phyloP scores from a whole-genome alignment of 352 stramenopile genomes.

The Pythium oligandrum region DNA sequence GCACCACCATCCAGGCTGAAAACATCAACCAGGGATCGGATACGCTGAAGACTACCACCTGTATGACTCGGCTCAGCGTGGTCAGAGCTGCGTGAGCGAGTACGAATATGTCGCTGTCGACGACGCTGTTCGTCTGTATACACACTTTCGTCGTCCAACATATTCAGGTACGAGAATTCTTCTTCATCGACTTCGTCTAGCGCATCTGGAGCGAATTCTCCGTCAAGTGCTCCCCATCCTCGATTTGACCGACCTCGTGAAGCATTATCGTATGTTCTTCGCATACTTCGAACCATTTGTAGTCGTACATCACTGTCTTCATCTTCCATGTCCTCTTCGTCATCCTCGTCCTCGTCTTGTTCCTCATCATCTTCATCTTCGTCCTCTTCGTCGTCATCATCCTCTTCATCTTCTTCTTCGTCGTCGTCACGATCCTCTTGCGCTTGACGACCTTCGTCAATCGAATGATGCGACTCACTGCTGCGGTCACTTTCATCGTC shows the following conservation, averaged over 20 bases:
- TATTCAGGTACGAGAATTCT: constrained; percentile 76
- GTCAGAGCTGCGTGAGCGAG: constrained; percentile 3
- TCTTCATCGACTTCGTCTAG: constrained; percentile 82
- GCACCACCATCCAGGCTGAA: constrained; percentile 20
- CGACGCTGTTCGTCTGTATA: constrained; percentile 55
- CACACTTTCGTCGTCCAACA: constrained; percentile 61
- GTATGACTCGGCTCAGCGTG: not conserved
- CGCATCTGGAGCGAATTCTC: constrained; percentile 65
- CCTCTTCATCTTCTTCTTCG: constrained; percentile 54
- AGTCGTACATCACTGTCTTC: constrained; percentile 50
- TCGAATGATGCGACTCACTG: constrained; percentile 48
- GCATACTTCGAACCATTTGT: constrained; percentile 32
- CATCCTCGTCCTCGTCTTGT: constrained; percentile 37
- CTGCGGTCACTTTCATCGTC: constrained; percentile 59
- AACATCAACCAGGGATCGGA: constrained; percentile 25
- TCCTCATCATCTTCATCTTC: constrained; percentile 58
- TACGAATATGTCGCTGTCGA: constrained; percentile 21
- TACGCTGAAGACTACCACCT: not conserved
- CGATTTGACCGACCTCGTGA: constrained; percentile 35
- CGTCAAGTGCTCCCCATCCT: constrained; percentile 67
- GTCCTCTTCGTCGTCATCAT: constrained; percentile 55
- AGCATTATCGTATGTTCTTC: constrained; percentile 25
- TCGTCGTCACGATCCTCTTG: constrained; percentile 33
- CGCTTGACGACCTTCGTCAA: constrained; percentile 25
- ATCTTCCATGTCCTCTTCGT: constrained; percentile 52